phyloP scores from a whole-genome alignment of 306 rosid genomes.

The Prunus persica region DNA sequence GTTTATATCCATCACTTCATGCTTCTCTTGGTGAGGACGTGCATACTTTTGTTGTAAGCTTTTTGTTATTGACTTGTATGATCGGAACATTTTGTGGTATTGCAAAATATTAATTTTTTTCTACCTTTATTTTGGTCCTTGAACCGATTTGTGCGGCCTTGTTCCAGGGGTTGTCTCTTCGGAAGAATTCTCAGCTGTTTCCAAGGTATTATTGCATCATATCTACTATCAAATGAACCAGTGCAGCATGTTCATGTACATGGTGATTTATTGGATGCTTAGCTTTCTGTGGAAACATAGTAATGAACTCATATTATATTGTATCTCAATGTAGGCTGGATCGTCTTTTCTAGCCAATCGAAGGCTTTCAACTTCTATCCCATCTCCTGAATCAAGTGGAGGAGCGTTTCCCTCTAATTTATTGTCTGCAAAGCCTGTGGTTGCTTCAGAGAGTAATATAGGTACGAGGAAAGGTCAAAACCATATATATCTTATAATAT shows the following conservation, averaged over 20 bases:
- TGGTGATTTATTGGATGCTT: background rate
- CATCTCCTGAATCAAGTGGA: constrained; percentile 48
- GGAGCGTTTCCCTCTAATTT: constrained; percentile 58
- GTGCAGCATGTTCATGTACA: too few species aligned
- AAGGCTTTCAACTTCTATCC: constrained; percentile 51
- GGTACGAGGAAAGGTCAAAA: constrained; percentile 45
- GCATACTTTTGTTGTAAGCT: background rate
- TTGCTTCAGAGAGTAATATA: constrained; percentile 46
- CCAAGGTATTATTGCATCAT: constrained; percentile 40
- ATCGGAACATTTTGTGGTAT: background rate
- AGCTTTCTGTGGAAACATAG: constrained; percentile 2
- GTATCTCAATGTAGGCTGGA: constrained; percentile 48
- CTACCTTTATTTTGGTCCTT: background rate
- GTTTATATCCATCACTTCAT: constrained; percentile 17
- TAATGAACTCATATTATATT: constrained; percentile 7
- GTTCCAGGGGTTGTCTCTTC: constrained; percentile 34
- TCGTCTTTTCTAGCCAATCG: constrained; percentile 29
- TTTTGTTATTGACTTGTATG: background rate
- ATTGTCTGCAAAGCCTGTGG: constrained; percentile 49
- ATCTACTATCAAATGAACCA: background rate
- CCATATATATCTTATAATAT: background rate
- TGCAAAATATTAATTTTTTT: background rate
- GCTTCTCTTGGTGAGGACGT: constrained; percentile 41
- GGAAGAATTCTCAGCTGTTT: constrained; percentile 30
- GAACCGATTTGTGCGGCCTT: constrained; percentile 35